Evolutionary conservation across 2,329 filamentous ascomycete genomes (phyloP), one percentile per base, ranked within the genome.

Genomic region (Nannizziopsis arthrosporioides): DNA sequence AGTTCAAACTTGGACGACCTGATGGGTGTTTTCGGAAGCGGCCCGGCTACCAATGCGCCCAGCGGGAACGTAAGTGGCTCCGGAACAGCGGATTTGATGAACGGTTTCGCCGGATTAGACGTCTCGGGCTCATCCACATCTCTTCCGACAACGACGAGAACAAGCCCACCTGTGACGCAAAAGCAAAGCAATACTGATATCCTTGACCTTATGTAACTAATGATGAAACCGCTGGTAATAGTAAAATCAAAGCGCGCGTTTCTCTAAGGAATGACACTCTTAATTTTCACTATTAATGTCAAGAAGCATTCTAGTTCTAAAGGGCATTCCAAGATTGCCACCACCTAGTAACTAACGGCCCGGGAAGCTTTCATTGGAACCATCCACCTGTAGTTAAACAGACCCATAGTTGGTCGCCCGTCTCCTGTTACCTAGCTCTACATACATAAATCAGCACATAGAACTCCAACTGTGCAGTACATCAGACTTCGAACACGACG

Each of bases 71-170:
- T 35, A 11, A 51, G 54, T 37, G 56, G 57, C 40, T 60, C 59
- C 41, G 58, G 63, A 51, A 68, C 60, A 51, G 57, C 66, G 55
- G 76, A 80, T 57, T 73, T 95, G 73, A 73, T 82, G 71, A 87
- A 87, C 61, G 89, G 89, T 0, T 93, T 98, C 61, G 85, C 81
- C 22, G 80, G 80, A 3, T 73, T 98, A 69, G 81, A 86, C 67
- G 72, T 98, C 61, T 77, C 80, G 41, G 79, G 77, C 36, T 60
- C 60, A 48, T 50, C 48, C 27, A 50, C 51, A 46, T 56, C 55
- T 22, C 51, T 59, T 42, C 53, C 64, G 32, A 53, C 56, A 32
- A 44, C 56, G 3, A 43, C 22, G 22, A n/a, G n/a, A n/a, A 27
- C 22, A 27, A 27, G 53, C 10, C 41, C 44, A 15, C 44, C 48